Percentiles rank a stretch among this genome's conserved stretches.
phyloP scores from a whole-genome alignment of 352 stramenopile species.

The Pythium periplocum region DNA sequence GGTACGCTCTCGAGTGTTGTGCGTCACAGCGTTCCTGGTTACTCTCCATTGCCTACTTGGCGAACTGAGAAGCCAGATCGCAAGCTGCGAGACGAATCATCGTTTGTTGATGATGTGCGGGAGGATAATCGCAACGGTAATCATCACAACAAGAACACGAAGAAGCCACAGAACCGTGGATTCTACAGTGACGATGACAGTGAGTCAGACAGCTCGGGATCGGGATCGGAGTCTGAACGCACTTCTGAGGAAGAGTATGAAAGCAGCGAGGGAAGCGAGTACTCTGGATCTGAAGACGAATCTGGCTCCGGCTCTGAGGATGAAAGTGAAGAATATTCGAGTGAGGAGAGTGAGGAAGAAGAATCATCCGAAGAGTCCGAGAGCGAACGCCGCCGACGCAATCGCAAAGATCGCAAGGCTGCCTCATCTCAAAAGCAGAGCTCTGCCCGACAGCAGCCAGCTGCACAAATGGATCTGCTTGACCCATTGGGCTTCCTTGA shows the following conservation, averaged over 20 bases:
- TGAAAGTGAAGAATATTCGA: conserved; percentile 36
- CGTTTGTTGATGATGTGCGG: conserved; percentile 30
- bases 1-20: conserved; percentile 87
- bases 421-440: conserved; percentile 11
- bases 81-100: conserved; percentile 69
- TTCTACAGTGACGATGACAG: conserved; percentile 73
- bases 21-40: conserved; percentile 80
- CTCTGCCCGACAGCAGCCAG: conserved; percentile 14
- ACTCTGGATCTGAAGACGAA: conserved; percentile 39
- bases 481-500: conserved; percentile 17
- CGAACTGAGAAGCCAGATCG: conserved; percentile 55
- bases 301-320: conserved; percentile 32
- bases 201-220: conserved; percentile 27
- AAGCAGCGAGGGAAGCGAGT: conserved; percentile 12
- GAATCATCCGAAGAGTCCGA: conserved; percentile 46
- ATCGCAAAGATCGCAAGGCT: conserved; percentile 27
- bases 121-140: conserved; percentile 12
- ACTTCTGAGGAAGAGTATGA: conserved; percentile 13
- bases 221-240: conserved; percentile 30
- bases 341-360: conserved; percentile 27
- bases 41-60: conserved; percentile 73
- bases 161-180: conserved; percentile 25
- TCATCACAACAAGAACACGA: conserved; percentile 11
- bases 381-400: conserved; percentile 32
- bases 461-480: conserved; percentile 12